Conservation (phyloP, 208 protist species). For the Trypanosoma melophagium region DNA sequence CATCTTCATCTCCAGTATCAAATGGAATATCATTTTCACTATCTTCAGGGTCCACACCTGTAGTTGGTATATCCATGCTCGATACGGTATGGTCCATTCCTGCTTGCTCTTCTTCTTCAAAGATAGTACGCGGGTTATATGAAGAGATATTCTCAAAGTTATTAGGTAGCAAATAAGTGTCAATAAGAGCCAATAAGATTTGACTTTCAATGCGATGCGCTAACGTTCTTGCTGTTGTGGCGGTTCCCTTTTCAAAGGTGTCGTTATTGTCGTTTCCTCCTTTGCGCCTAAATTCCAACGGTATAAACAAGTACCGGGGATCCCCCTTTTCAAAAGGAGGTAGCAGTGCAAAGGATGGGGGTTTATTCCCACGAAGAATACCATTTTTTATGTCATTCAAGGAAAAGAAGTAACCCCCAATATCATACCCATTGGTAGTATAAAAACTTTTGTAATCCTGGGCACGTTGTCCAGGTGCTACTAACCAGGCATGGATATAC, state of each 20-base stretch:
- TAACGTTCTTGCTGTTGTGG: not conserved
- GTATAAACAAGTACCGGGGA: conserved; percentile 19
- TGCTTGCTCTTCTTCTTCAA: conserved; percentile 10
- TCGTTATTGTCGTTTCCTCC: not conserved
- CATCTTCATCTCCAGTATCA: conserved; percentile 8
- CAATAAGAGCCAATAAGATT: conserved; percentile 49
- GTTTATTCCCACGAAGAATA: conserved; percentile 54
- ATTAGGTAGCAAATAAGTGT: conserved; percentile 54
- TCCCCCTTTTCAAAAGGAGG: conserved; percentile 36
- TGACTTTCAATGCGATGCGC: conserved; percentile 32
- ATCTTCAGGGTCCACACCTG: not conserved
- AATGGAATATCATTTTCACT: not conserved
- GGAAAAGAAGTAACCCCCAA: conserved; percentile 48
- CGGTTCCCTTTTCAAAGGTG: not conserved
- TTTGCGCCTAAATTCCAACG: not conserved
- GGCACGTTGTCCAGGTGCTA: conserved; percentile 10
- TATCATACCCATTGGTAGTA: conserved; percentile 46
- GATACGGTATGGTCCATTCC: not conserved
- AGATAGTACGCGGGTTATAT: conserved; percentile 27
- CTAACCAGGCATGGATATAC: conserved; percentile 73
- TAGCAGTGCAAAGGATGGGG: conserved; percentile 32
- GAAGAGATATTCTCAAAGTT: conserved; percentile 20
- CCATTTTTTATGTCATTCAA: conserved; percentile 73
- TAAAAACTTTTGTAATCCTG: conserved; percentile 43
- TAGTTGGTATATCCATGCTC: not conserved